Percentiles rank a stretch among this genome's conserved stretches.
phyloP scores from a whole-genome alignment of 805 yeast genomes.

The Saccharomycopsis sp. region DNA sequence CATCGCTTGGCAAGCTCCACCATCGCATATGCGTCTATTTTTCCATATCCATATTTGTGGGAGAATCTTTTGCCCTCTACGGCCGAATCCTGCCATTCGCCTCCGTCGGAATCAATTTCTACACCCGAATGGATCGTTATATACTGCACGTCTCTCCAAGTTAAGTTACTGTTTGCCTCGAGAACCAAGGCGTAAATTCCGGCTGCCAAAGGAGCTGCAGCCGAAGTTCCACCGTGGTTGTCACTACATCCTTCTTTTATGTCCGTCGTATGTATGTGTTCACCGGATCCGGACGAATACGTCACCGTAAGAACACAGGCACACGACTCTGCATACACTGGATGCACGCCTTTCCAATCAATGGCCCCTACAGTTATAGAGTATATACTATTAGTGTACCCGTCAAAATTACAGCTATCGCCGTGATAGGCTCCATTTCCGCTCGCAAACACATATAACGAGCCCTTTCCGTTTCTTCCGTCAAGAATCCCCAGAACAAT shows the following conservation, averaged over 20 bases:
- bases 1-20: conserved; percentile 69
- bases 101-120: conserved; percentile 60
- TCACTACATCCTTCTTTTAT: conserved; percentile 61
- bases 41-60: conserved; percentile 88
- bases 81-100: conserved; percentile 67
- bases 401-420: conserved; percentile 95
- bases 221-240: conserved; percentile 93
- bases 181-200: conserved; percentile 85
- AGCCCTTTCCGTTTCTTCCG: conserved; percentile 78
- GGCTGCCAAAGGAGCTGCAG: conserved; percentile 97
- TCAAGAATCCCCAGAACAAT: conserved; percentile 76
- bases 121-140: conserved; percentile 65
- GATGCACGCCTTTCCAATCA: conserved; percentile 81
- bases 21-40: conserved; percentile 72
- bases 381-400: conserved; percentile 91
- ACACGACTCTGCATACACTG: conserved; percentile 86
- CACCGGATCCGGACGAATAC: conserved; percentile 86
- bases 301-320: conserved; percentile 93
- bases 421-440: conserved; percentile 85
- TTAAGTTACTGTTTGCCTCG: conserved; percentile 75
- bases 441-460: conserved; percentile 89
- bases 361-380: conserved; percentile 94
- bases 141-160: conserved; percentile 96
- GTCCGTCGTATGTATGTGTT: conserved; percentile 85
- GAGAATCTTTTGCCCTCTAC: conserved; percentile 61